Base-by-base conservation (phyloP, 202 grass and related monocot genomes). In the Setaria italica region DNA sequence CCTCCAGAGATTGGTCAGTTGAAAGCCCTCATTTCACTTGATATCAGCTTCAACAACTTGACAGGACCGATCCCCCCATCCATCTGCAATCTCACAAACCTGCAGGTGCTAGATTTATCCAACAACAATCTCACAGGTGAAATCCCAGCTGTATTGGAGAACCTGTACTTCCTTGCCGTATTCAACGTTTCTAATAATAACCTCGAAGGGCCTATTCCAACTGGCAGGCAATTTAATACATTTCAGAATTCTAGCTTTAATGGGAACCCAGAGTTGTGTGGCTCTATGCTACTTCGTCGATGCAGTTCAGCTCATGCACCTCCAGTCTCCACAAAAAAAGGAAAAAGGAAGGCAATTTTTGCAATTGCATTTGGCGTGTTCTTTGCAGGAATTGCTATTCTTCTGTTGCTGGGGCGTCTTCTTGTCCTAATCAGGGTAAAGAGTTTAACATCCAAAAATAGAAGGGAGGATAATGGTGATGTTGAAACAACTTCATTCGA, bases 1-100 rank as follows among this genome's bases (percentile, higher is more conserved):
- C 62, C 89, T 25, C 47, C 45, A 25, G 76, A 91, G 19, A 90
- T 97, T 14, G 72, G 87, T 81, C 72, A 45, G 5, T 46, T 94
- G 67, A 90, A 45, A 85, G 19, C 5, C 6, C 89, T 97, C 14
- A 25, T 21, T 42, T 39, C 62, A 21, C 78, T 97, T 9, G 57
- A 94, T 79, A 32, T 97, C 39, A 91, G 90, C 48, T 70, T 17
- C n/a, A 97, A 97, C 57, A 87, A 54, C 16, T 86, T 97, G 57
- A 59, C 77, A 2, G 95, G 95, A 59, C 37, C 62, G 0, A 95
- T 97, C 56, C 95, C 95, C 0, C 37, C 10, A 9, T 53, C 75
- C 0, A 37, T 91, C 17, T 49, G 87, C 50, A 82, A 68, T 25
- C 82, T 97, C 9, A 91, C 75, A 20, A 91, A 84, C 43, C 75